Conservation (phyloP, 371 early-diverging fungal species). For the Mortierella sp. region DNA sequence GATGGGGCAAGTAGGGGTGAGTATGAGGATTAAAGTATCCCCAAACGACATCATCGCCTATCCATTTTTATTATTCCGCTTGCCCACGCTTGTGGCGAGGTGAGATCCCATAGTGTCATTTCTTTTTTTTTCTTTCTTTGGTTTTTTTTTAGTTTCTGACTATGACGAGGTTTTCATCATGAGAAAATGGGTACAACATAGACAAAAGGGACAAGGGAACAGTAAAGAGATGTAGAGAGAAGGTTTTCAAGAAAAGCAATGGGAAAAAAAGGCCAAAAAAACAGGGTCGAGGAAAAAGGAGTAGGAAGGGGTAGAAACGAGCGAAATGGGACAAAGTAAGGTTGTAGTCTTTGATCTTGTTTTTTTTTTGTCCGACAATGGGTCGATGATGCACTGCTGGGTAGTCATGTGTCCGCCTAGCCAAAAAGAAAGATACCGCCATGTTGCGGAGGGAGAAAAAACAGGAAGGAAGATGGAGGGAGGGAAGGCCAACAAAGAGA, state of each 20-base stretch:
- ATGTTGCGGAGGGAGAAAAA: not conserved
- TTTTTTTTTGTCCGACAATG: constrained; percentile 8
- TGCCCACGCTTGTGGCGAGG: not conserved
- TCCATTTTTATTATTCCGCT: not conserved
- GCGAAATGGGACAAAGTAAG: not conserved
- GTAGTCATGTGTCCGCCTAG: not conserved
- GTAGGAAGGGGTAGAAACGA: not conserved
- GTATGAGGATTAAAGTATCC: not conserved
- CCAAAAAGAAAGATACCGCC: constrained; percentile 2
- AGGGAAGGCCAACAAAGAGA: not conserved
- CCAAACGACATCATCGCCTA: not conserved
- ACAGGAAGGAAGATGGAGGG: too few species aligned
- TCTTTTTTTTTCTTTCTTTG: not conserved
- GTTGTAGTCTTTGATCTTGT: not conserved
- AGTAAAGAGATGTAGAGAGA: constrained; percentile 2
- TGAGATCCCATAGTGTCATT: too few species aligned
- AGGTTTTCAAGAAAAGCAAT: not conserved
- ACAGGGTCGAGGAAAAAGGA: not conserved
- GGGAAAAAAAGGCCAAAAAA: not conserved
- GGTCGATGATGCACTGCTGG: not conserved
- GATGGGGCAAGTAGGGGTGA: not conserved
- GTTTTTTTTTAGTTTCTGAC: not conserved
- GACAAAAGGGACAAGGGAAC: not conserved
- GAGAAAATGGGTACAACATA: not conserved
- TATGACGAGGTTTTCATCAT: constrained; percentile 6